A percentile compares a stretch with the other conserved stretches of the same genome.
Conservation (phyloP, 2,329 filamentous ascomycete species). For the Monosporascus sp. region DNA sequence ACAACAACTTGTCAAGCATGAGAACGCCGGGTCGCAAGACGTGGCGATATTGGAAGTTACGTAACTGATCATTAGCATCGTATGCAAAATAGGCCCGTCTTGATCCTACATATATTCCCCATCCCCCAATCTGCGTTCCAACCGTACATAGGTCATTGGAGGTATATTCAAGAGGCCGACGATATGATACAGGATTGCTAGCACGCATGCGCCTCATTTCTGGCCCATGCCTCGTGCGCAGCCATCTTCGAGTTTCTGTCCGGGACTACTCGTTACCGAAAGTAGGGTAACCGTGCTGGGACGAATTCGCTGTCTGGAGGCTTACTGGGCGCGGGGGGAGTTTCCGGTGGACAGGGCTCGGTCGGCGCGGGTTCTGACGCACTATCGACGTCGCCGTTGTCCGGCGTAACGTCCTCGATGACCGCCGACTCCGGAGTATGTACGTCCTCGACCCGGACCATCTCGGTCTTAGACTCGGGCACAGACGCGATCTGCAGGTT, state of each 20-base stretch:
- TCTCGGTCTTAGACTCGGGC: conserved; percentile 26
- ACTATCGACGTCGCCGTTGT: conserved; percentile 5
- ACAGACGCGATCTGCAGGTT: conserved; percentile 30
- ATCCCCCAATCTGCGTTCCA: neutral
- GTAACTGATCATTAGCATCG: neutral
- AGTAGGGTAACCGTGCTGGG: conserved; percentile 53
- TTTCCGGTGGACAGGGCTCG: conserved; percentile 3
- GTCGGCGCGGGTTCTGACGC: conserved; percentile 4
- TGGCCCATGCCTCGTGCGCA: neutral
- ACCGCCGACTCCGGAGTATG: conserved; percentile 19
- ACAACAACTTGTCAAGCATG: neutral
- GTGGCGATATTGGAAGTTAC: neutral
- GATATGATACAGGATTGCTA: neutral
- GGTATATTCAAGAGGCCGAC: neutral
- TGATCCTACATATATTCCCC: neutral
- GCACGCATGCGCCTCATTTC: neutral
- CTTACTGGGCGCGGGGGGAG: conserved; percentile 7
- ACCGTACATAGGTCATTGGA: neutral
- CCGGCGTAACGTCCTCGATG: conserved; percentile 18
- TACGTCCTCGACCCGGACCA: conserved; percentile 23
- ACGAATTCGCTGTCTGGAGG: conserved; percentile 37
- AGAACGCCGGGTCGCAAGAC: neutral
- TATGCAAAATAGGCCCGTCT: neutral
- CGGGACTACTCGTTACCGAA: conserved; percentile 31
- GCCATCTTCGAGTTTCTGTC: no score